phyloP scores from a whole-genome alignment of 1,139 yeast genomes.

The Yamadazyma blattariae region DNA sequence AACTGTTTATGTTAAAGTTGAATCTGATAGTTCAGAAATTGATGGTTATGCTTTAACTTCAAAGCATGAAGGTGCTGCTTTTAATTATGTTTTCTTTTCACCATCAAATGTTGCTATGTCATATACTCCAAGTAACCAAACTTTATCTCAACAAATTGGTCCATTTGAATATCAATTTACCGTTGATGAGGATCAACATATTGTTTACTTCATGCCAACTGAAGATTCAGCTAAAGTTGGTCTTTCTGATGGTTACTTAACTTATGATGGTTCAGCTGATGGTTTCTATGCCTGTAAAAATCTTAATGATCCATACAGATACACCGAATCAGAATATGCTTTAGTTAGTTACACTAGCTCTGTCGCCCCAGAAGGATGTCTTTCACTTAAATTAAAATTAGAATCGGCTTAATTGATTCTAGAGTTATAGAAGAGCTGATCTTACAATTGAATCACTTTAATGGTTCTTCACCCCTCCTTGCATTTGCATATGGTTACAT shows the following conservation, averaged over 20 bases:
- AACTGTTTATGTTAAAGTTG: constrained; percentile 5
- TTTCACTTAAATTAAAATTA: constrained; percentile 19
- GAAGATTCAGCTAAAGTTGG: constrained; percentile 13
- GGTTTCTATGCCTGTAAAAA: constrained; percentile 41
- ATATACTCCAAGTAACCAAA: constrained; percentile 9
- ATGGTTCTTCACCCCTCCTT: too few species aligned
- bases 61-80: constrained; percentile 56
- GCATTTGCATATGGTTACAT: too few species aligned
- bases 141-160: constrained; percentile 10
- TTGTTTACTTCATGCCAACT: constrained; percentile 16
- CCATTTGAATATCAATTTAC: constrained; percentile 5
- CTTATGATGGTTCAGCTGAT: constrained; percentile 26
- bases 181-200: constrained; percentile 6
- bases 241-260: constrained; percentile 21
- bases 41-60: constrained; percentile 28
- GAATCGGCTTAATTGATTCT: too few species aligned
- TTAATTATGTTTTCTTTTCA: constrained; percentile 11
- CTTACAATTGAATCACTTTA: too few species aligned
- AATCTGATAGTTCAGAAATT: constrained; percentile 19
- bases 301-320: constrained; percentile 41
- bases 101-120: constrained; percentile 10
- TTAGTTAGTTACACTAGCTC: constrained; percentile 15
- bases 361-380: constrained; percentile 17
- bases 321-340: constrained; percentile 27
- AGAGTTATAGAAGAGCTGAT: too few species aligned